Conservation (phyloP, 2,329 filamentous ascomycete species). For the Penicillium crustosum region DNA sequence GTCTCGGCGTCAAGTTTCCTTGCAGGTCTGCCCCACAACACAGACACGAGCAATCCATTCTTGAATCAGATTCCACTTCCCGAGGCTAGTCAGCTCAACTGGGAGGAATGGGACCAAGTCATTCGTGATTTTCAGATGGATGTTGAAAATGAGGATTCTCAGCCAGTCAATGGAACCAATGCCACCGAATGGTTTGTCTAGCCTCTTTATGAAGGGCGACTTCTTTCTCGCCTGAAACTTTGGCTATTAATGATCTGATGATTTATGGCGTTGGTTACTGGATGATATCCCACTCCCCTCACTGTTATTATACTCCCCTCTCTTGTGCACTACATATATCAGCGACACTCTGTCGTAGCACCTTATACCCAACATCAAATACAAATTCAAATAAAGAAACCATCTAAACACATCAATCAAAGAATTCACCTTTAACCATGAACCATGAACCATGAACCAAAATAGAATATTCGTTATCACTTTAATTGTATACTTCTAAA, state of each 20-base stretch:
- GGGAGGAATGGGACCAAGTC: slow-evolving; percentile 41
- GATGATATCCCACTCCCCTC: slow-evolving; percentile 15
- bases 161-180: slow-evolving; percentile 20
- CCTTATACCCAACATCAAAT: neutral
- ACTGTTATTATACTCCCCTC: slow-evolving; percentile 14
- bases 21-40: slow-evolving; percentile 12
- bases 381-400: neutral
- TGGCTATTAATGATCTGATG: slow-evolving; percentile 12
- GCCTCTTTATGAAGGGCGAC: neutral
- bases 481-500: slow-evolving; percentile 3
- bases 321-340: slow-evolving; percentile 1
- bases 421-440: neutral
- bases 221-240: neutral
- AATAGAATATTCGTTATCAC: neutral
- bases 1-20: slow-evolving; percentile 9
- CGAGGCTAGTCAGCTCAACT: slow-evolving; percentile 24
- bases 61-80: slow-evolving; percentile 20
- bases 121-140: slow-evolving; percentile 42
- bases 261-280: slow-evolving; percentile 7
- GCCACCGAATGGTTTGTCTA: slow-evolving; percentile 33
- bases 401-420: neutral
- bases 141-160: slow-evolving; percentile 28
- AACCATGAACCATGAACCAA: neutral
- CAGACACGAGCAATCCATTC: slow-evolving; percentile 15
- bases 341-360: neutral